A percentile compares a stretch with the other conserved stretches of the same genome.
Conservation (phyloP, 768 basidiomycete genomes). For the Mycena polygramma region DNA sequence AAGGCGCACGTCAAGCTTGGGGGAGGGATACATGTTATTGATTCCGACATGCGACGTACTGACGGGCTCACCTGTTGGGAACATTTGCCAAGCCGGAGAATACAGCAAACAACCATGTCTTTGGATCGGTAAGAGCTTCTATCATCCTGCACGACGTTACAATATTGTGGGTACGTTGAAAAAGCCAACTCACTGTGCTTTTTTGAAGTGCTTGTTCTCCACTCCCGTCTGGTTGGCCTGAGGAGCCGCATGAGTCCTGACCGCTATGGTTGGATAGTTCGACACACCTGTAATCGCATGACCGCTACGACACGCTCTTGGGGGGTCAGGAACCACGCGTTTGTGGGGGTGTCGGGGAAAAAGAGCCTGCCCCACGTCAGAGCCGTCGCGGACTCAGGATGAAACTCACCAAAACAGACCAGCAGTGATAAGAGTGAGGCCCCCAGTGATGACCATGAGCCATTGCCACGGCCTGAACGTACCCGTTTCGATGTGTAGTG, state of each 20-base stretch:
- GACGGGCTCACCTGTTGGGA: slow-evolving; percentile 61
- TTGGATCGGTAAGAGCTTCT: slow-evolving; percentile 76
- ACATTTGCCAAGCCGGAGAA: slow-evolving; percentile 73
- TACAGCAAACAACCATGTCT: slow-evolving; percentile 83
- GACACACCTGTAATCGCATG: slow-evolving; percentile 59
- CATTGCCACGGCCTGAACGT: slow-evolving; percentile 82
- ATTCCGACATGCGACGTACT: not conserved
- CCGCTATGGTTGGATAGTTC: too few species aligned
- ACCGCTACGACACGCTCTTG: slow-evolving; percentile 76
- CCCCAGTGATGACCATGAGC: slow-evolving; percentile 68
- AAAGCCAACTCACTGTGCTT: slow-evolving; percentile 70
- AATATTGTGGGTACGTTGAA: not conserved
- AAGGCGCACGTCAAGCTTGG: too few species aligned
- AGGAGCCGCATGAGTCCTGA: too few species aligned
- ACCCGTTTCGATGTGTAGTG: slow-evolving; percentile 68
- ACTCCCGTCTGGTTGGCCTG: slow-evolving; percentile 80
- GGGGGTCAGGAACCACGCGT: slow-evolving; percentile 78
- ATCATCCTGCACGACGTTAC: slow-evolving; percentile 61
- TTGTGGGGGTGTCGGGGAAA: slow-evolving; percentile 71
- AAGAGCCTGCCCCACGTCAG: too few species aligned
- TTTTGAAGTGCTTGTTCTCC: slow-evolving; percentile 87
- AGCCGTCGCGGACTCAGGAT: too few species aligned
- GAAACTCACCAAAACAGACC: slow-evolving; percentile 55
- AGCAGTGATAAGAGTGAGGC: slow-evolving; percentile 56
- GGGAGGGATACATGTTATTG: too few species aligned